Evolutionary conservation across 2,329 filamentous ascomycete species (phyloP).

Genomic region (Colletotrichum caudatum): DNA sequence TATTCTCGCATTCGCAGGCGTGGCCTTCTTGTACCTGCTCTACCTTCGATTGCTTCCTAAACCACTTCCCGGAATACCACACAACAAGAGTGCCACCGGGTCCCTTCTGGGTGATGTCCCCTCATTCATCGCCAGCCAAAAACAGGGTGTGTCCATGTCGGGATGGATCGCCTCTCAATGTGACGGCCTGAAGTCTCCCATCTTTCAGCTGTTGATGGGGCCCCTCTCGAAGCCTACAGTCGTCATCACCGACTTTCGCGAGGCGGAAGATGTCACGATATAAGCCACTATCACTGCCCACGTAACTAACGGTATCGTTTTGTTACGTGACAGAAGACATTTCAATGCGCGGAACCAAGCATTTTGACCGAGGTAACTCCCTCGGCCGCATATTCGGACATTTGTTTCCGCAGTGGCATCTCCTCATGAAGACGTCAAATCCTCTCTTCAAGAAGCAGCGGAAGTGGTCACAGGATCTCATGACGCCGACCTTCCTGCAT

Average conservation of each 20-base stretch:
- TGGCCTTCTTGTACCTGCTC: background rate
- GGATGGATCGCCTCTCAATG: no score
- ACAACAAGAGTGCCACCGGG: conserved; percentile 4
- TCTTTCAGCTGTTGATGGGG: no score
- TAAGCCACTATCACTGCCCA: no score
- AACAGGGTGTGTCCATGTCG: no score
- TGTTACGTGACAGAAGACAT: no score
- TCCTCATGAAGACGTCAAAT: conserved; percentile 49
- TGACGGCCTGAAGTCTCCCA: no score
- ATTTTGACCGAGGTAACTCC: conserved; percentile 49
- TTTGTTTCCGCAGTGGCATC: conserved; percentile 44
- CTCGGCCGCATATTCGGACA: conserved; percentile 10
- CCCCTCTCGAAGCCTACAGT: conserved; percentile 41
- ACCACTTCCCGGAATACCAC: conserved; percentile 12
- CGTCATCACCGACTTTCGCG: conserved; percentile 50
- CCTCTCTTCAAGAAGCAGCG: conserved; percentile 43
- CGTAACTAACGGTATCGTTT: no score
- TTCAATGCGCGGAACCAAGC: conserved; percentile 47
- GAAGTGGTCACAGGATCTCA: conserved; percentile 52
- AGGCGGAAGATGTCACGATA: conserved; percentile 50
- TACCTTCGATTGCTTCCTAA: conserved; percentile 8
- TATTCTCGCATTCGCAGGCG: background rate
- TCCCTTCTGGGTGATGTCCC: conserved; percentile 3
- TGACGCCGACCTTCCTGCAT: conserved; percentile 51
- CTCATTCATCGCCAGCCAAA: no score